Base-by-base conservation (phyloP, 495 filamentous ascomycete species). In the Lepidopterella palustris region DNA sequence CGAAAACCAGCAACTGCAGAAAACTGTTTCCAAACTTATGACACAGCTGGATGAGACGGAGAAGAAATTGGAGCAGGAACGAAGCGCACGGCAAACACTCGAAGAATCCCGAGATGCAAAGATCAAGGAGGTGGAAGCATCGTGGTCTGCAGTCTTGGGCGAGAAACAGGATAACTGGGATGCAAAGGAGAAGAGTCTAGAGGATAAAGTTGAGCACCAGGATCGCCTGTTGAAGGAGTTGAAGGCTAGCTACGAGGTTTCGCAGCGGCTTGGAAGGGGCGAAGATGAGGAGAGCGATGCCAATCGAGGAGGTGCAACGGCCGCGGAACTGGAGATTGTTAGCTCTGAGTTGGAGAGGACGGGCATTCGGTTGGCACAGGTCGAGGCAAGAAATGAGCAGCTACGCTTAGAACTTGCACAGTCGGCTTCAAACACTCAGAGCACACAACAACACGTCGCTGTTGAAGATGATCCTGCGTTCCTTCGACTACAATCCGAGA, bases 81-180 rank as follows among this genome's bases (percentile, higher is more conserved):
- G 88, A 35, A 75, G 78, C 53, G 79, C 86, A 9, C 77, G 88
- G 50, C 87, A 86, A 70, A 79, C 84, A 35, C 71, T 95, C 9
- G 91, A 99, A 70, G 85, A 84, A 25, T 82, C 77, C 28, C 78
- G 91, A 45, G 90, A 97, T 63, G 70, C 75, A 13, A 88, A 79
- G 64, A 84, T 90, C 42, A 92, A 88, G 70, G 92, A 96, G 61
- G 84, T 95, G 23, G 93, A 97, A 72, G 74, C 80, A 8, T 92
- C 92, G 1, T 97, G 93, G 92, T 80, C 85, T 8, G 90, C 88
- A 18, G 92, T 97, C n/a, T 71, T 99, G 29, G 82, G 85, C 29
- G 93, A 99, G 78, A 97, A 97, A 75, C 84, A 89, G 60, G 89
- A 92, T 68, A 97, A 97, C 68, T 97, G 93, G 93, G 83, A 87